These are phyloP conservation scores for Phaeoacremonium minimum DNA, from an alignment of 2,329 filamentous ascomycete genomes.

Conservation along the genomic window DNA sequence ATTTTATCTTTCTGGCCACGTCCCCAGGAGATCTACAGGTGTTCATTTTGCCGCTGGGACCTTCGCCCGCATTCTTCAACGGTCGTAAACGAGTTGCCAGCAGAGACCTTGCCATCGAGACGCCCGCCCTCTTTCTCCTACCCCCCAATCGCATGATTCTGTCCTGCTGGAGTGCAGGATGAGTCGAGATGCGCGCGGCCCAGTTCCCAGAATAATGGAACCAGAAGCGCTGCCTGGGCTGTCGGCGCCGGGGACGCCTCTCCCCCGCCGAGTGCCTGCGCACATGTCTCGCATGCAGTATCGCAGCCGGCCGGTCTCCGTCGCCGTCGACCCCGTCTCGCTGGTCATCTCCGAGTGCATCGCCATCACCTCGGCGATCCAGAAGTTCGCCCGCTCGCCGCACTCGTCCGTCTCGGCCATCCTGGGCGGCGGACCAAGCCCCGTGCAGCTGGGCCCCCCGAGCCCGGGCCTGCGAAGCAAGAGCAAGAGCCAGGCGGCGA, in stretches of 20 bases:
- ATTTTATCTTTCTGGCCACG: no score
- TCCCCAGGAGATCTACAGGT: no score
- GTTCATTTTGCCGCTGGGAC: no score
- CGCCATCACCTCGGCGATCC: constrained; percentile 95
- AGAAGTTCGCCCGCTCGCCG: constrained; percentile 93
- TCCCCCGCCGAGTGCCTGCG: constrained; percentile 15
- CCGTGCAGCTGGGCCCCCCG: constrained; percentile 47
- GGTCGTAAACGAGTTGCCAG: no score
- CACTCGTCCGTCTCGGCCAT: constrained; percentile 97
- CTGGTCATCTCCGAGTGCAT: constrained; percentile 98
- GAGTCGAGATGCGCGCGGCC: constrained; percentile 16
- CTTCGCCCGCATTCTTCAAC: no score
- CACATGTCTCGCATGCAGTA: constrained; percentile 48
- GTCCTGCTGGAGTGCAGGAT: constrained; percentile 8
- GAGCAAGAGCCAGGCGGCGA: constrained; percentile 33
- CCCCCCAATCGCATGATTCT: no score
- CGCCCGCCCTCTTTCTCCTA: no score
- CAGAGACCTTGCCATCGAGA: no score
- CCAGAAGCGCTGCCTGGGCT: constrained; percentile 11
- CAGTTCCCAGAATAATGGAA: constrained; percentile 16
- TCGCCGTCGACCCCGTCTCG: constrained; percentile 86
- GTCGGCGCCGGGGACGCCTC: constrained; percentile 18
- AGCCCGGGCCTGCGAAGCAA: constrained; percentile 33
- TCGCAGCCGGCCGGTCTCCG: constrained; percentile 61
- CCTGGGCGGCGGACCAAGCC: constrained; percentile 69